A percentile compares a stretch with the other conserved stretches of the same genome.
Conservation (phyloP, 306 rosid genomes). For the Acacia confusa region DNA sequence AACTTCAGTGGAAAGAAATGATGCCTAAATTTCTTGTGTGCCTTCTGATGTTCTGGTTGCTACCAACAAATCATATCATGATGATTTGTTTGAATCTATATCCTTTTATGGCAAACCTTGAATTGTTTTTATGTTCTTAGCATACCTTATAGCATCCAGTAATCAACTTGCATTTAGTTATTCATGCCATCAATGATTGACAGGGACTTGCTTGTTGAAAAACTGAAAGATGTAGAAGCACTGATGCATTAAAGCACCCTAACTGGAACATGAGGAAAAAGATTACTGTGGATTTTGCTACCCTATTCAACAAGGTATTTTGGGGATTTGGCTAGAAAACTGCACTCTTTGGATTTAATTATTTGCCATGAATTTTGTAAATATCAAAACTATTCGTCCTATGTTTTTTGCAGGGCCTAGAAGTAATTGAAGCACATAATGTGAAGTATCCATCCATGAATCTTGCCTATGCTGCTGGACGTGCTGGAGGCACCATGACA, state of each 20-base stretch:
- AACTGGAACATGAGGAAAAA: constrained; percentile 99
- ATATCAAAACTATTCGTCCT: constrained; percentile 22
- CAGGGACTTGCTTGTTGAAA: constrained; percentile 97
- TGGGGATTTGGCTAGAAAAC: constrained; percentile 22
- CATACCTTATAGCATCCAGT: background rate
- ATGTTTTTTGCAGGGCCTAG: constrained; percentile 73
- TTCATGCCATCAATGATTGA: constrained; percentile 14
- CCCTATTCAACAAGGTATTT: constrained; percentile 90
- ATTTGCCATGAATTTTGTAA: constrained; percentile 9
- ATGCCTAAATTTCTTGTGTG: constrained; percentile 7
- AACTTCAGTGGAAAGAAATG: constrained; percentile 10
- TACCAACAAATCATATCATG: background rate
- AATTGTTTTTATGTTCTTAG: constrained; percentile 6
- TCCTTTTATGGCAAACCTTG: constrained; percentile 8
- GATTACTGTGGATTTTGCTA: constrained; percentile 99
- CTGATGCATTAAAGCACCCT: constrained; percentile 97
- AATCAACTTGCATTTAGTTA: constrained; percentile 2
- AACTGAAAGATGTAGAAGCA: constrained; percentile 90
- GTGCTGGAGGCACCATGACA: constrained; percentile 99
- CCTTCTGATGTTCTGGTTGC: background rate
- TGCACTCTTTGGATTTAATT: background rate
- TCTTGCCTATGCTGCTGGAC: constrained; percentile 95
- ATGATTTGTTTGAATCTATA: background rate
- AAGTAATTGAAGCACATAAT: constrained; percentile 98
- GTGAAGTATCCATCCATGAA: constrained; percentile 94